Evolutionary conservation across 2,329 filamentous ascomycete species (phyloP).

Genomic region (Colletotrichum cereale): DNA sequence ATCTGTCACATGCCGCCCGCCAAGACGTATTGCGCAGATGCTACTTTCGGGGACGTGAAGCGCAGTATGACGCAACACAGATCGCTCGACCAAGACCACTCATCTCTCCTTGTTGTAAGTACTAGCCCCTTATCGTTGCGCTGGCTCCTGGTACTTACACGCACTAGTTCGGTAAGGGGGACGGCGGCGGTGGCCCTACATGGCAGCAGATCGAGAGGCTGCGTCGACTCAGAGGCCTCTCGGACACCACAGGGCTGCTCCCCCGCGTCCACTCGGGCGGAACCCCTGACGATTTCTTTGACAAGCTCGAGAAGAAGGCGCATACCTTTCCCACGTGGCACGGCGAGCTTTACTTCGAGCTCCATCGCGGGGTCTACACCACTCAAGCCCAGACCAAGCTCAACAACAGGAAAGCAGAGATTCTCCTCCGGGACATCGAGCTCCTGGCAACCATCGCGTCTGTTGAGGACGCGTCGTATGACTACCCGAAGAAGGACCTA

Average conservation of each 20-base stretch:
- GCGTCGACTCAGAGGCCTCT: conserved; percentile 73
- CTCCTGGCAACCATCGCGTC: conserved; percentile 73
- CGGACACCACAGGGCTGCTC: conserved; percentile 68
- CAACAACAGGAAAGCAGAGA: conserved; percentile 73
- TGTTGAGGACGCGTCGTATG: conserved; percentile 65
- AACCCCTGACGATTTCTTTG: conserved; percentile 77
- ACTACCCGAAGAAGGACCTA: conserved; percentile 75
- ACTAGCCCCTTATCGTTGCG: neutral
- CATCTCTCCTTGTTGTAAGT: conserved; percentile 68
- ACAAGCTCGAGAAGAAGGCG: conserved; percentile 69
- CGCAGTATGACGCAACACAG: conserved; percentile 75
- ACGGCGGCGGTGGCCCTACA: conserved; percentile 76
- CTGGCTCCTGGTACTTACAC: neutral
- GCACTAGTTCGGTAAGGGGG: conserved; percentile 71
- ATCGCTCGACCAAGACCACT: conserved; percentile 74
- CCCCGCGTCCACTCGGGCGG: conserved; percentile 73
- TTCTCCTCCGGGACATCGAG: conserved; percentile 74
- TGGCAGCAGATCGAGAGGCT: conserved; percentile 76
- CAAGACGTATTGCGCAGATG: conserved; percentile 75
- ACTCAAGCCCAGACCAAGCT: conserved; percentile 78
- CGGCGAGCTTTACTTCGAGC: conserved; percentile 77
- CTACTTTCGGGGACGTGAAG: conserved; percentile 74
- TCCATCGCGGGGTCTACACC: conserved; percentile 77
- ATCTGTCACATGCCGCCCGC: conserved; percentile 77
- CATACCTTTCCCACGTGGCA: conserved; percentile 76